Evolutionary conservation across 306 rosid species (phyloP), one percentile per base, ranked within the genome.

Genomic region (Inga leiocalycina): DNA sequence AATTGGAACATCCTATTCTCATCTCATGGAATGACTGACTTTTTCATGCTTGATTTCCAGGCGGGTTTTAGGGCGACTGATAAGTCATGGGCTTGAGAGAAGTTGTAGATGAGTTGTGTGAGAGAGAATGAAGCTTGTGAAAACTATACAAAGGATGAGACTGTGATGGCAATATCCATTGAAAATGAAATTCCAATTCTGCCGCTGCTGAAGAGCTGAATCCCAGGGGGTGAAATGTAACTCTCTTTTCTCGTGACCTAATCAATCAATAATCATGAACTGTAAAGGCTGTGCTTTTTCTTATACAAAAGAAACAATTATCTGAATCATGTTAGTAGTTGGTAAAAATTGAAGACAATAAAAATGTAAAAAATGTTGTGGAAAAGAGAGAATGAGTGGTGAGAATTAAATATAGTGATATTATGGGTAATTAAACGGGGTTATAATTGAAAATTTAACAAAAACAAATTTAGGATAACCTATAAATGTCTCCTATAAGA

Each of bases 1-100:
- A 34, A 45, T 10, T 62, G 68, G 79, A 22, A 22, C 20, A 20
- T 67, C 27, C 82, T 24, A 35, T 66, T 76, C 8, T 24, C 68
- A 27, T 62, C 66, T 61, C 15, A 34, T 70, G 79, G 56, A 81
- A 64, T 66, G 45, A 72, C 57, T 59, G 46, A 43, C 81, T 39
- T 81, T 69, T 83, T 45, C 57, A 14, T 78, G 62, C 75, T 78
- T 41, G 66, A 22, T 59, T 59, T 81, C 82, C 87, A 85, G 84
- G 85, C 82, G 15, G 81, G 65, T 81, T 81, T 44, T 66, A 79
- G 49, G 32, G 68, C 59, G 48, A 75, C 66, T 68, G 84, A 59
- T 57, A 57, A 81, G 46, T 69, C 78, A 59, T 54, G 78, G 80
- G 81, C 70, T 74, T 52, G 83, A 74, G 17, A 6, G 77, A 61